These are phyloP conservation scores for Spatholobus suberectus DNA, from an alignment of 306 rosid species.

Conservation along the genomic window DNA sequence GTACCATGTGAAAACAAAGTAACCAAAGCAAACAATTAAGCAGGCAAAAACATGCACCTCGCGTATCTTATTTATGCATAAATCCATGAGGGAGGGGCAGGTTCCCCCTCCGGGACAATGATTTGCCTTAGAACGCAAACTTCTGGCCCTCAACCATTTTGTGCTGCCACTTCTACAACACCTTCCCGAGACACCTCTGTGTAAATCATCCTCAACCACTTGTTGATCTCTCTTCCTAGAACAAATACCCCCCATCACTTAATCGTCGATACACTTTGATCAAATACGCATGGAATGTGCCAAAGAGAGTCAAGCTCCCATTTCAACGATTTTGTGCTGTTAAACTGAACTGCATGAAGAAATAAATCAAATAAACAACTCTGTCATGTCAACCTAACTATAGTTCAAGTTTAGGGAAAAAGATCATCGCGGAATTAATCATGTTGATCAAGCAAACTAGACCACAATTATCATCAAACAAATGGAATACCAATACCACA, in stretches of 20 bases:
- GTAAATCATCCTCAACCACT: conserved; percentile 47
- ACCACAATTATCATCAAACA: conserved; percentile 5
- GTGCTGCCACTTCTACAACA: conserved; percentile 56
- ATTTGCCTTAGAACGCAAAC: conserved; percentile 46
- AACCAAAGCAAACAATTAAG: background rate
- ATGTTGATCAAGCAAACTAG: conserved; percentile 11
- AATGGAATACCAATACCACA: background rate
- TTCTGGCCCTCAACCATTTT: conserved; percentile 61
- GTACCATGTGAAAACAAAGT: background rate
- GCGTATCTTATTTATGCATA: conserved; percentile 68
- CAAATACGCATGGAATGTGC: conserved; percentile 11
- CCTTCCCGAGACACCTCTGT: conserved; percentile 49
- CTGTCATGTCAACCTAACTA: background rate
- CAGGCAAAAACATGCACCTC: conserved; percentile 48
- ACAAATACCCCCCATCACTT: conserved; percentile 72
- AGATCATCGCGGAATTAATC: background rate
- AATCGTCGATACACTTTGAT: background rate
- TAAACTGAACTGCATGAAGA: conserved; percentile 42
- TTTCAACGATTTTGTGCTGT: conserved; percentile 16
- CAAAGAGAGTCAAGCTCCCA: conserved; percentile 13
- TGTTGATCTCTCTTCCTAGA: conserved; percentile 74
- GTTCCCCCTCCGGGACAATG: conserved; percentile 47
- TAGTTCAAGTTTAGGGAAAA: background rate
- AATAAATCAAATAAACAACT: background rate
- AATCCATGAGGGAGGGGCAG: conserved; percentile 67